Evolutionary conservation across 2,329 filamentous ascomycete genomes (phyloP), one percentile per base, ranked within the genome.

Genomic region (Periconia macrospinosa): DNA sequence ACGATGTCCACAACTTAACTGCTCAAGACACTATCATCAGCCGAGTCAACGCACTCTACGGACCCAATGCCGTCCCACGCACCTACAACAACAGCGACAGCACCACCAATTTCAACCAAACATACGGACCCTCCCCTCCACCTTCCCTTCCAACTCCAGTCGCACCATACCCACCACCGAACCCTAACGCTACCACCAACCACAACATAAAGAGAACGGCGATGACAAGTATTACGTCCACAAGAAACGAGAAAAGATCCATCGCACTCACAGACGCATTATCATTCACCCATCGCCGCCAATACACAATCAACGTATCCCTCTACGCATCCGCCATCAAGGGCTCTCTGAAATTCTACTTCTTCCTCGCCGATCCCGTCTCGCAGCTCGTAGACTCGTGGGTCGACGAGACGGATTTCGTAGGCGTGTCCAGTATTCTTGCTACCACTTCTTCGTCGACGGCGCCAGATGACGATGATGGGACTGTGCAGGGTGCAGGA

Each of bases 251-350:
- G n/a, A 48, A 48, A 18, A 49, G 52, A 37, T 78, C 77, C 6
- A 82, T 53, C 44, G 35, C 49, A 17, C 47, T 47, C 14, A 45
- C 49, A 1, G 45, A 42, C n/a, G 46, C 50, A 10, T 19, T 47
- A 1, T 33, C 49, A 8, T 53, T 52, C 49, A 47, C 41, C 1
- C 52, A 49, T 14, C 47, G 59, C 15, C 57, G 65, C 6, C 56
- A 92, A 62, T 93, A 89, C 83, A 79, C 86, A 20, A 85, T 84
- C 60, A 90, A 89, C 62, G 80, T 92, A 43, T 76, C 78, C 15
- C 83, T 86, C 19, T 77, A 80, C 50, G 87, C 85, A 56, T 81
- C 83, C 53, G 83, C 84, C 2, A 71, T 89, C 9, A 77, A 81
- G 11, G 82, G 81, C 1, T 84, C 86, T 0, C 90, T 87, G 63